Conservation (phyloP, 2,329 filamentous ascomycete genomes). For the Fusarium proliferatum region DNA sequence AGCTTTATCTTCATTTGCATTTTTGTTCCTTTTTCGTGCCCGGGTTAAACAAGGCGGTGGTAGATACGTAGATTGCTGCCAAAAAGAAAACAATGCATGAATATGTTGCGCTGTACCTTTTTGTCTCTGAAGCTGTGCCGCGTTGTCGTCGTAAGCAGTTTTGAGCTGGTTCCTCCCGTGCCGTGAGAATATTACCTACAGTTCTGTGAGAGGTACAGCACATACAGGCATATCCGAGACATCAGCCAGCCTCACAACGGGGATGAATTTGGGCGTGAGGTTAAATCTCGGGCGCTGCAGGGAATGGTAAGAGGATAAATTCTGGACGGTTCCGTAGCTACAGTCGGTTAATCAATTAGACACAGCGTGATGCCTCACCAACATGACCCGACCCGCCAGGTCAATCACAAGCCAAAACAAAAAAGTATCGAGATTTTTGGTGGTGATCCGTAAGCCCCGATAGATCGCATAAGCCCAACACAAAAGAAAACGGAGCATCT, state of each 20-base stretch:
- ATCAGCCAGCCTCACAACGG: slow-evolving; percentile 24
- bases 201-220: neutral
- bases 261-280: slow-evolving; percentile 7
- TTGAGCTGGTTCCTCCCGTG: slow-evolving; percentile 11
- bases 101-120: slow-evolving; percentile 10
- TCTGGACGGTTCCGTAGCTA: neutral
- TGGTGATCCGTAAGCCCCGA: slow-evolving; percentile 23
- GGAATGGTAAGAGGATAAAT: neutral
- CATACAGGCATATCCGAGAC: slow-evolving; percentile 37
- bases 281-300: slow-evolving; percentile 21
- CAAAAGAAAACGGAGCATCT: slow-evolving; percentile 27
- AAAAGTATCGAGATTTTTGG: neutral
- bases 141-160: slow-evolving; percentile 31
- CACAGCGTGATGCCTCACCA: neutral
- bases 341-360: slow-evolving; percentile 16
- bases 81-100: slow-evolving; percentile 3
- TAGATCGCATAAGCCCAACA: slow-evolving; percentile 30
- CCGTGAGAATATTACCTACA: slow-evolving; percentile 18
- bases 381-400: neutral
- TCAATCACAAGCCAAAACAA: slow-evolving; percentile 13
- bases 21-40: neutral
- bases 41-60: slow-evolving; percentile 13
- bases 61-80: neutral
- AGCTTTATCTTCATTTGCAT: slow-evolving; percentile 6
- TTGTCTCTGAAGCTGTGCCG: slow-evolving; percentile 20